Percentiles rank a stretch among this genome's conserved stretches.
Conservation (phyloP, 176 grass and related monocot species). For the Avena eriantha region DNA sequence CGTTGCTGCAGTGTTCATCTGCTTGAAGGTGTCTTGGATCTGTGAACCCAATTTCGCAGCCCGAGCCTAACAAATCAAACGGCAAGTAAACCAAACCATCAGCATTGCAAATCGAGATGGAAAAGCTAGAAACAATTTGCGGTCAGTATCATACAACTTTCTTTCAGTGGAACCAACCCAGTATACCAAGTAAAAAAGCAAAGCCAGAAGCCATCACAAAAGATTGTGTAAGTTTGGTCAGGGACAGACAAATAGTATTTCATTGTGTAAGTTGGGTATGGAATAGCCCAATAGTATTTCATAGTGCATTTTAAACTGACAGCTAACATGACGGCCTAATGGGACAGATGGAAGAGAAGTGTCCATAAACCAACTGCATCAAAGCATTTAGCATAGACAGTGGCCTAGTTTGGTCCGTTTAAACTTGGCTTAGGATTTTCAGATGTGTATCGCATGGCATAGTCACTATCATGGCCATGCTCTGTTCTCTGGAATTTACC, state of each 20-base stretch:
- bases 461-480: not conserved
- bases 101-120: too few species aligned
- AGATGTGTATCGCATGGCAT: not conserved
- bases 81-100: too few species aligned
- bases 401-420: not conserved
- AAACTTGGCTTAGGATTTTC: conserved; percentile 22
- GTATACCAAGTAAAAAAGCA: conserved; percentile 5
- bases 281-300: not conserved
- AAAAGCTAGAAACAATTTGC: too few species aligned
- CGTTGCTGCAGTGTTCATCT: too few species aligned
- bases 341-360: conserved; percentile 1
- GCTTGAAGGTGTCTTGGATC: too few species aligned
- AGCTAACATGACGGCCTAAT: not conserved
- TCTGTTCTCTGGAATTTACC: not conserved
- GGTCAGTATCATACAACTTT: too few species aligned
- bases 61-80: too few species aligned
- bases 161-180: too few species aligned
- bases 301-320: conserved; percentile 21
- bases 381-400: not conserved
- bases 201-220: not conserved
- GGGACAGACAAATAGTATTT: not conserved
- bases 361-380: not conserved
- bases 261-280: not conserved
- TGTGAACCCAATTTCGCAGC: too few species aligned
- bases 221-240: not conserved